phyloP scores from a whole-genome alignment of 768 basidiomycete genomes.

The Mrakia hoshinonis region DNA sequence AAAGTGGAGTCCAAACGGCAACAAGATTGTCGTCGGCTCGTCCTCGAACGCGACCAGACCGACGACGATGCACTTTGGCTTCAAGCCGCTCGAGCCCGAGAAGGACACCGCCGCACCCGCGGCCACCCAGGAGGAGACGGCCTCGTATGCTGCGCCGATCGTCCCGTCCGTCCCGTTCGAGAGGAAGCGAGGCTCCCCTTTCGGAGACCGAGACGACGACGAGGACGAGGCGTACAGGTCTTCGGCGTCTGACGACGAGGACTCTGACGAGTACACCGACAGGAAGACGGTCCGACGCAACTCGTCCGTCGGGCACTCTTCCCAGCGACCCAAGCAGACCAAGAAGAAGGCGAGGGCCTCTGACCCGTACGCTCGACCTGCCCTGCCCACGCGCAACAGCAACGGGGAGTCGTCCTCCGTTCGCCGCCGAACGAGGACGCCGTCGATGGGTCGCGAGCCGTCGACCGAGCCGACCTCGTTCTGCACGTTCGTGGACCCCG shows the following conservation, averaged over 20 bases:
- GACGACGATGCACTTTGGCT: background rate
- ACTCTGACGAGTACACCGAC: background rate
- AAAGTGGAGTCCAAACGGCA: background rate
- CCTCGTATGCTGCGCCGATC: background rate
- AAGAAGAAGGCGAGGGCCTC: background rate
- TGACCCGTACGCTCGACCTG: background rate
- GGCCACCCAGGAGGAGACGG: background rate
- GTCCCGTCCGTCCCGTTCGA: background rate
- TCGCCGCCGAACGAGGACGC: too few species aligned
- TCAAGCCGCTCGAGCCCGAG: background rate
- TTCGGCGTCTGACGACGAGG: conserved; percentile 8
- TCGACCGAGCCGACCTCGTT: background rate
- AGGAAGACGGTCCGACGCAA: background rate
- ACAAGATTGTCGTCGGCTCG: background rate
- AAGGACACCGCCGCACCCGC: background rate
- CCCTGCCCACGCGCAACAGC: background rate
- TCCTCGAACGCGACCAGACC: background rate
- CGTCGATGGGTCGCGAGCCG: background rate
- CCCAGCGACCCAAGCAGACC: background rate
- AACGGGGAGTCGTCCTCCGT: background rate
- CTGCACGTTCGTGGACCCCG: background rate
- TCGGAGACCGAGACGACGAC: background rate
- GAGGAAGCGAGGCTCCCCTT: background rate
- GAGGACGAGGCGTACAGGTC: conserved; percentile 6
- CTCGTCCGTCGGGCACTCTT: background rate